Base-by-base conservation (phyloP, 2,329 filamentous ascomycete genomes). In the Pseudocercospora musae region DNA sequence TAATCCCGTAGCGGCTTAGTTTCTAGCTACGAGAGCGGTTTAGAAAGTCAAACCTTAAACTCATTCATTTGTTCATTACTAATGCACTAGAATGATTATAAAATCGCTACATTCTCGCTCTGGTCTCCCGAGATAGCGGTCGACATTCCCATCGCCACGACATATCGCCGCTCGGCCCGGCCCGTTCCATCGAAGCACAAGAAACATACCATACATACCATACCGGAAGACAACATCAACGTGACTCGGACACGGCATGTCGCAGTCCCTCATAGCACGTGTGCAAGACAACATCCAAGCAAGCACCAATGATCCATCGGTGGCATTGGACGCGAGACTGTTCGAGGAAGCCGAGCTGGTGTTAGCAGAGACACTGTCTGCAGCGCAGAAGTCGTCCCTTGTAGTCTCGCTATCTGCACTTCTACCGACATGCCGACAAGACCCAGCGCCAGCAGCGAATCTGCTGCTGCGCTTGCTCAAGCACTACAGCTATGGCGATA, bases 371-470 rank as follows among this genome's bases (percentile, higher is more conserved):
- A 40, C 74, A 78, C 48, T 72, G 80, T 58, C 75, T 74, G 13
- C 65, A 52, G 52, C 67, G 2, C 62, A 69, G 13, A 72, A 75
- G 1, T 68, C 71, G 2, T 65, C 72, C 2, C 70, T 81, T 8
- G 76, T 80, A 40, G 60, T 75, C 15, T 78, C 82, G 63, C 77
- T 86, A 52, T 81, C 83, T 18, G 73, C 77, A 52, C 74, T 86
- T 9, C 73, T 86, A 18, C 80, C 81, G 8, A 74, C 79, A 4
- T 74, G 87, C 4, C 82, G 85, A 66, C 82, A 86, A 72, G 84
- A 87, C 65, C 85, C 85, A 9, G 79, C 80, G 13, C 82, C 84
- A 23, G 73, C 85, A 33, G 82, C 81, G 13, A 79, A 79, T 21
- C 79, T 88, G 27, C 79, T 83, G 20, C 78, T 79, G 57, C 81